These are phyloP conservation scores for Trichosanthes cucumerina DNA, from an alignment of 306 rosid genomes.

Conservation along the genomic window DNA sequence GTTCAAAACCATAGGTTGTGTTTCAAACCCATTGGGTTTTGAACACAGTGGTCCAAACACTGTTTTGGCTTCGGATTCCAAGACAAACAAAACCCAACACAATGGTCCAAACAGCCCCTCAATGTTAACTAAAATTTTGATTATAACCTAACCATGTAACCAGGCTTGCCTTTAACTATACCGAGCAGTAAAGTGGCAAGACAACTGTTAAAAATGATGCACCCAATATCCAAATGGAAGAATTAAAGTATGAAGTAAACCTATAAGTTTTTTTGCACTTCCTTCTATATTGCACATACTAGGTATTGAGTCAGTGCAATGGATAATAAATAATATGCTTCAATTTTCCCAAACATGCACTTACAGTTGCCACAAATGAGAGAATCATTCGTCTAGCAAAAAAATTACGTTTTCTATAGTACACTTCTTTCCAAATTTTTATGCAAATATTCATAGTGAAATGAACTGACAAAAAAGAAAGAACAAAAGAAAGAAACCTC, in stretches of 20 bases:
- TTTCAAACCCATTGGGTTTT: too few relatives aligned
- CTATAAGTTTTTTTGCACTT: not conserved
- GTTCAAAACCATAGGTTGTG: too few relatives aligned
- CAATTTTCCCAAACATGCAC: not conserved
- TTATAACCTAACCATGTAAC: not conserved
- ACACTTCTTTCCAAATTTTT: not conserved
- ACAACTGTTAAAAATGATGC: not conserved
- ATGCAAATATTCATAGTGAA: not conserved
- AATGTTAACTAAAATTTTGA: not conserved
- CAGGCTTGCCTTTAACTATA: not conserved
- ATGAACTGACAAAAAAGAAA: not conserved
- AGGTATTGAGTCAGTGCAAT: not conserved
- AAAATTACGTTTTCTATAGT: not conserved
- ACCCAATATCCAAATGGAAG: not conserved
- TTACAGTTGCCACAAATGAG: not conserved
- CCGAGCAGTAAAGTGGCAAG: not conserved
- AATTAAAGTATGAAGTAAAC: not conserved
- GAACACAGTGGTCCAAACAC: too few relatives aligned
- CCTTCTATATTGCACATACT: not conserved
- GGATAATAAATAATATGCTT: not conserved
- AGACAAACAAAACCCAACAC: too few relatives aligned
- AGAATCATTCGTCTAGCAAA: not conserved
- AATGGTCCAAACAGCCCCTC: too few relatives aligned
- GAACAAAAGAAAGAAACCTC: conserved; percentile 19
- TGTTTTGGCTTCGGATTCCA: too few relatives aligned